A percentile compares a stretch with the other conserved stretches of the same genome.
These are phyloP conservation scores for Reticulascus tulasneorum DNA, from an alignment of 2,329 filamentous ascomycete genomes.

Conservation along the genomic window DNA sequence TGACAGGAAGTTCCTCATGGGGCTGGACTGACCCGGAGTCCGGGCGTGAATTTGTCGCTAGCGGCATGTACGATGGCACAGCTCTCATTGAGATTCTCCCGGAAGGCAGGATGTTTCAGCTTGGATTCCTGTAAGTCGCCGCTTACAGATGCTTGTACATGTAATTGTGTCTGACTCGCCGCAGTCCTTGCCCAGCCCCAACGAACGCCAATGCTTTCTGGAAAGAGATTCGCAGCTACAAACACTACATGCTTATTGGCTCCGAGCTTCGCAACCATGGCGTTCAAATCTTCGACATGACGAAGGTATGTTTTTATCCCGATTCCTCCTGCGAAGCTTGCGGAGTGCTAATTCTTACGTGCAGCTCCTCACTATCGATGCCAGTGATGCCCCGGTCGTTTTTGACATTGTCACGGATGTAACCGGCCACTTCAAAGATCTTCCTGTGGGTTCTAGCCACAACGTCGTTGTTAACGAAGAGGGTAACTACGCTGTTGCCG, in stretches of 20 bases:
- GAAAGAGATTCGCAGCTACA: slow-evolving; percentile 30
- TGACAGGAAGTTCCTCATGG: slow-evolving; percentile 28
- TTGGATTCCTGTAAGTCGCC: slow-evolving; percentile 28
- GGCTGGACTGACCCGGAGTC: slow-evolving; percentile 36
- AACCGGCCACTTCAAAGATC: slow-evolving; percentile 25
- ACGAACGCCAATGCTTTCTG: slow-evolving; percentile 16
- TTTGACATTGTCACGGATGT: slow-evolving; percentile 26
- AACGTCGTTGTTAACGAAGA: slow-evolving; percentile 47
- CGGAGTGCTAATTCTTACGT: slow-evolving; percentile 13
- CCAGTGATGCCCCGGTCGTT: slow-evolving; percentile 28
- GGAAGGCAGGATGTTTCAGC: slow-evolving; percentile 36
- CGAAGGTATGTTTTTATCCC: slow-evolving; percentile 18
- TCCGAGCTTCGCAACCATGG: slow-evolving; percentile 43
- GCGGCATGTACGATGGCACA: slow-evolving; percentile 31
- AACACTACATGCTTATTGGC: slow-evolving; percentile 28
- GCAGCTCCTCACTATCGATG: slow-evolving; percentile 39
- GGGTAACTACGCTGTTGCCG: slow-evolving; percentile 38
- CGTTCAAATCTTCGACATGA: slow-evolving; percentile 60
- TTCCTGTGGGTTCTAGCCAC: slow-evolving; percentile 32
- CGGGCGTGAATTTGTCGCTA: slow-evolving; percentile 23
- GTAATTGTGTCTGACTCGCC: slow-evolving; percentile 17
- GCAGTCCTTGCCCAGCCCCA: slow-evolving; percentile 20
- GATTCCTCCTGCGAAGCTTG: slow-evolving; percentile 16
- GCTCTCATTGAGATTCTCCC: slow-evolving; percentile 39
- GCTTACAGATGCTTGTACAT: neutral